A percentile compares a stretch with the other conserved stretches of the same genome.
Conservation (phyloP, 78 protist species). For the Neovahlkampfia damariscottae region DNA sequence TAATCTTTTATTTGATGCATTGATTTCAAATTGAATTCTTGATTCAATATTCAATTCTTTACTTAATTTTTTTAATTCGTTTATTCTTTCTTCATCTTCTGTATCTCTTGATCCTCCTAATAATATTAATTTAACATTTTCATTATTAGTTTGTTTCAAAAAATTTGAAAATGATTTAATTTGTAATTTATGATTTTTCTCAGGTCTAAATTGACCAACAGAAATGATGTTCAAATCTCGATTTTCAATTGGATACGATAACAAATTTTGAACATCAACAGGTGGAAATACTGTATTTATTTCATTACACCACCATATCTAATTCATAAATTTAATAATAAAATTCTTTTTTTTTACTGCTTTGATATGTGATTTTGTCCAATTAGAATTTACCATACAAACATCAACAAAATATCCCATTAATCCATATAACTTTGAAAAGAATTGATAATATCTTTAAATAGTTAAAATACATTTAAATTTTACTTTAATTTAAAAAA, state of each 20-base stretch:
- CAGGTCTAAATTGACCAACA: constrained; percentile 82
- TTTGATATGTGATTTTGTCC: constrained; percentile 77
- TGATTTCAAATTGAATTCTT: constrained; percentile 4
- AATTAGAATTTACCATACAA: constrained; percentile 66
- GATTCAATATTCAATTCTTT: constrained; percentile 14
- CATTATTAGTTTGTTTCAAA: neutral
- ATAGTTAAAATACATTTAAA: neutral
- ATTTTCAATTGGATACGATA: neutral
- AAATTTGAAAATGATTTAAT: constrained; percentile 31
- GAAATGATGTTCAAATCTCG: constrained; percentile 29
- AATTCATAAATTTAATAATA: no score
- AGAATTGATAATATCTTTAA: constrained; percentile 57
- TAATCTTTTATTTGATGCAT: constrained; percentile 1
- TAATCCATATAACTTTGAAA: constrained; percentile 45
- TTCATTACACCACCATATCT: no score
- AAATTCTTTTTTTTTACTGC: neutral
- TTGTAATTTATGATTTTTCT: constrained; percentile 72
- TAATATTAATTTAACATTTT: constrained; percentile 18
- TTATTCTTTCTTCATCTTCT: constrained; percentile 54
- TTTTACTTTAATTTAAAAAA: neutral
- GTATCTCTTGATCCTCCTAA: constrained; percentile 61
- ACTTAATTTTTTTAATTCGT: constrained; percentile 8
- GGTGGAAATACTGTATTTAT: constrained; percentile 78
- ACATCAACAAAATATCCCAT: constrained; percentile 36
- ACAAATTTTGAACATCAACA: constrained; percentile 32